A percentile compares a stretch with the other conserved stretches of the same genome.
phyloP scores from a whole-genome alignment of 2,329 filamentous ascomycete genomes.

The Neofusicoccum cordaticola region DNA sequence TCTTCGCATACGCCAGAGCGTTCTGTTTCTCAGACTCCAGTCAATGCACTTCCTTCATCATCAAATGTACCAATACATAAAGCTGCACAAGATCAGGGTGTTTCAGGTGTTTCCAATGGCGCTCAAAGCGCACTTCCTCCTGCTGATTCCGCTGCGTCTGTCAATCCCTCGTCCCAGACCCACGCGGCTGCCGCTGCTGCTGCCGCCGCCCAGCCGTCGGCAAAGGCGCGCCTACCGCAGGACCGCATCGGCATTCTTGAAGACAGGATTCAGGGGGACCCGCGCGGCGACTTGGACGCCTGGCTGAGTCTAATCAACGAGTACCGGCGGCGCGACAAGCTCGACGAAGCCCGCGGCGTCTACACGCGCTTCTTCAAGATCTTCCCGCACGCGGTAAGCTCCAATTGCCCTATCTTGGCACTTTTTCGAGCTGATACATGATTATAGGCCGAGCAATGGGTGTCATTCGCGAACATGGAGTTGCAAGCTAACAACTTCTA shows the following conservation, averaged over 20 bases:
- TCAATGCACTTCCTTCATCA: constrained; percentile 52
- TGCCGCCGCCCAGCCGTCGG: constrained; percentile 29
- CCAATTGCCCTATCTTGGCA: neutral
- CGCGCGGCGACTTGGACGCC: constrained; percentile 85
- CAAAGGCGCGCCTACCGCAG: constrained; percentile 60
- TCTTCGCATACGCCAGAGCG: constrained; percentile 51
- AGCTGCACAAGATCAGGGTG: constrained; percentile 52
- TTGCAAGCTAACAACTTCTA: constrained; percentile 79
- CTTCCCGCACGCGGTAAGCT: constrained; percentile 84
- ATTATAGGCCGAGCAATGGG: constrained; percentile 82
- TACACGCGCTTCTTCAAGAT: constrained; percentile 85
- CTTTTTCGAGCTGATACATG: constrained; percentile 11
- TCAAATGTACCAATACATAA: constrained; percentile 62
- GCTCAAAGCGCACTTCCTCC: constrained; percentile 48
- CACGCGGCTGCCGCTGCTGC: constrained; percentile 27
- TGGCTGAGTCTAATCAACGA: constrained; percentile 88
- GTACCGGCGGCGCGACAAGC: constrained; percentile 74
- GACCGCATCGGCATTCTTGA: constrained; percentile 80
- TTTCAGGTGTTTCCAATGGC: constrained; percentile 35
- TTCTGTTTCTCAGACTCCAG: constrained; percentile 56
- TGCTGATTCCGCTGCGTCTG: constrained; percentile 42
- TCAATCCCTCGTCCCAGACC: constrained; percentile 18
- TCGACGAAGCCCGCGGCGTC: constrained; percentile 74
- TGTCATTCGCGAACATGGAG: constrained; percentile 85
- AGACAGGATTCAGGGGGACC: constrained; percentile 87